Base-by-base conservation (phyloP, 768 basidiomycete genomes). In the Crassisporium funariophilum region DNA sequence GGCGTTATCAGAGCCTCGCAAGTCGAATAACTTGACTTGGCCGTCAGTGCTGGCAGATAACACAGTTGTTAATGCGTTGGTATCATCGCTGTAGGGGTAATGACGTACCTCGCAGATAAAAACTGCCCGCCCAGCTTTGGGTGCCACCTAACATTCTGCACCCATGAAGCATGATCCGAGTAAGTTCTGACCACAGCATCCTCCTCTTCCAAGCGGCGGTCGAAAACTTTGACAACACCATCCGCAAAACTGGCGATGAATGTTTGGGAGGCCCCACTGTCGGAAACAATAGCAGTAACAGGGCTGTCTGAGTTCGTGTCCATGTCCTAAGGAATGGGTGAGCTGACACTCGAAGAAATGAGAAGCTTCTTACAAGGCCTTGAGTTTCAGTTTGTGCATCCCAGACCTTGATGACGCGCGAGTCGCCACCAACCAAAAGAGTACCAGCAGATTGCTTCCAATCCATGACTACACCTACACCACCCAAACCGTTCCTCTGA, bases 231-330 rank as follows among this genome's bases (percentile, higher is more conserved):
- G 42, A 98, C 80, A 4, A 77, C 77, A 9, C 97, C 97, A 64
- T 98, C 93, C 12, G 88, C 97, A 63, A 98, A 98, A 47, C 94
- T 86, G 7, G 92, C 88, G 11, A 90, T 75, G 66, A 98, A 93
- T 2, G 84, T 84, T 47, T 89, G 83, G 13, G 87, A 83, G 0
- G 83, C 77, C 11, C 83, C 82, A 35, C 79, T 63, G 53, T 97
- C 93, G 8, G 88, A 90, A 2, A 81, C 75, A 39, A 99, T 82
- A 0, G 88, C 77, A 0, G 97, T 98, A 10, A 95, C 81, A 34
- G 93, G 91, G 50, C 91, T 90, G 34, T 95, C 90, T 4, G 91
- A 86, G 49, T 91, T 83, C 2, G 97, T 98, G 42, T 88, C 82
- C 49, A 97, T 67, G 59, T 95, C 92, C 95, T 98, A 57, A 20